Evolutionary conservation across 2,329 filamentous ascomycete genomes (phyloP), one percentile per base, ranked within the genome.

Genomic region (Colletotrichum liriopes): DNA sequence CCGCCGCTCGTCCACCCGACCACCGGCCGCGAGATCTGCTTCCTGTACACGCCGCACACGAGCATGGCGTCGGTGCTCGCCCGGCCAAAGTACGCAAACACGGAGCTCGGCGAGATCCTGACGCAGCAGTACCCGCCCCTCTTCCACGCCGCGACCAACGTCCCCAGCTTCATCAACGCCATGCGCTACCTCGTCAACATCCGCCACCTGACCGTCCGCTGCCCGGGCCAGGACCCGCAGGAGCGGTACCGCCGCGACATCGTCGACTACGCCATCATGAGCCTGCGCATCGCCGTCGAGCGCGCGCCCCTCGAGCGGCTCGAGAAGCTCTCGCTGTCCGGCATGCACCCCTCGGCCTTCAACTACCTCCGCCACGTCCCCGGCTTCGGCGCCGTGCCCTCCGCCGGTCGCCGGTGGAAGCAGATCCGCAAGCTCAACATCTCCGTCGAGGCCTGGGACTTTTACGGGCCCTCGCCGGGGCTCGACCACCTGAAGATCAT

Each of bases 181-280:
- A 86, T 97, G 79, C 88, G 88, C 45, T 85, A 91, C 74, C 81
- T 97, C 77, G 84, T 89, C 70, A 93, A 92, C 76, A 85, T 98
- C 77, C 86, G 89, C 56, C 93, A 96, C 79, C 86, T 98, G 71
- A 92, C 89, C 60, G 88, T 97, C 78, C 91, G 90, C 73, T 96
- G 94, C 76, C 93, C 93, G 6, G 92, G 91, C 47, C 93, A 95
- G 80, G 86, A 91, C 71, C 85, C 90, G 20, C 84, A 87, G 47
- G 91, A 94, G 79, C 87, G 92, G 55, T 94, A 95, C 79, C 89
- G 94, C 47, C 89, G 94, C 59, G 92, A 91, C 80, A 91, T 92
- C 60, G 93, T 97, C 72, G 95, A 97, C 86, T 97, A 96, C 79
- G 94, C 94, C 5, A 90, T 98, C 73, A 94, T 97, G 79, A 96